phyloP scores from a whole-genome alignment of 2,329 filamentous ascomycete species.

The Trichoderma simmonsii region DNA sequence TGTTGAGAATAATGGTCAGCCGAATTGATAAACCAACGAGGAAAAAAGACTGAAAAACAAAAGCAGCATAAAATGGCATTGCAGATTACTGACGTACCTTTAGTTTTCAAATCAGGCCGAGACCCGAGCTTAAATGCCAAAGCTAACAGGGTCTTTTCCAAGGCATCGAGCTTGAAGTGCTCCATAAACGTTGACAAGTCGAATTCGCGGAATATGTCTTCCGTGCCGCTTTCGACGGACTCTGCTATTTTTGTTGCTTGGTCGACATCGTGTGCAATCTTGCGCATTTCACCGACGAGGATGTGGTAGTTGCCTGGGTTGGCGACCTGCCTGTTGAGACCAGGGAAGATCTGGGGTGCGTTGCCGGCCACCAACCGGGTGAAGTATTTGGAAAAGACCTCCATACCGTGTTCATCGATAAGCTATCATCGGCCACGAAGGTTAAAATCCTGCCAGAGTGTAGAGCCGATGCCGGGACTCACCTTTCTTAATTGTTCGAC shows the following conservation, averaged over 20 bases:
- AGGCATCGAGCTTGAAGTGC: slow-evolving; percentile 87
- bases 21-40: not conserved
- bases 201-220: slow-evolving; percentile 93
- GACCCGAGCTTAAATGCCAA: slow-evolving; percentile 83
- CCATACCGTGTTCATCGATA: slow-evolving; percentile 98
- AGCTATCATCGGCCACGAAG: slow-evolving; percentile 52
- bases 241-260: slow-evolving; percentile 91
- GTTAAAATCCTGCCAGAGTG: slow-evolving; percentile 23
- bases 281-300: slow-evolving; percentile 78
- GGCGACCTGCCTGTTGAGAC: slow-evolving; percentile 67
- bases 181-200: slow-evolving; percentile 94
- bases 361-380: slow-evolving; percentile 88
- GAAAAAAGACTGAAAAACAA: not conserved
- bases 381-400: slow-evolving; percentile 96
- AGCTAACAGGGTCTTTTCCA: slow-evolving; percentile 83
- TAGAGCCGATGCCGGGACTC: slow-evolving; percentile 30
- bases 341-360: slow-evolving; percentile 85
- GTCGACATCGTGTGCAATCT: slow-evolving; percentile 74
- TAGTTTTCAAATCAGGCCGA: slow-evolving; percentile 78
- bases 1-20: slow-evolving; percentile 22
- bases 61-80: not conserved
- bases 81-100: slow-evolving; percentile 59
- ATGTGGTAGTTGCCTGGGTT: slow-evolving; percentile 81
- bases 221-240: slow-evolving; percentile 83
- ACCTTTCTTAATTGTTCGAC: slow-evolving; percentile 91